Evolutionary conservation across 2,329 filamentous ascomycete genomes (phyloP).

Genomic region (Sphaerulina populicola): DNA sequence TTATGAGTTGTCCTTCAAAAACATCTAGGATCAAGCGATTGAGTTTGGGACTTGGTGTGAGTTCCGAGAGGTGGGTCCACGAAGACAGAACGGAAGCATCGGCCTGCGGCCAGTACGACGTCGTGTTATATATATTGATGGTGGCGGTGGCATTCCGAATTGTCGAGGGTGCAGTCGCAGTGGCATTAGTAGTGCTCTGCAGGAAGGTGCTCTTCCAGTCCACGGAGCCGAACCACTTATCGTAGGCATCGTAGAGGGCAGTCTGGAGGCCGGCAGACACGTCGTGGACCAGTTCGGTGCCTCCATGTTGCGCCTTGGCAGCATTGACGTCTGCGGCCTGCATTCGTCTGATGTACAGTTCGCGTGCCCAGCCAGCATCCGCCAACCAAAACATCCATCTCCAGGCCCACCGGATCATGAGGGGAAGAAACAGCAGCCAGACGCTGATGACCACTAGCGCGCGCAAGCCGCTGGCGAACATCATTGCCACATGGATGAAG

Average conservation of each 20-base stretch:
- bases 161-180: background rate
- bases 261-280: constrained; percentile 6
- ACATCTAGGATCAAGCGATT: constrained; percentile 76
- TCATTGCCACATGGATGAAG: constrained; percentile 56
- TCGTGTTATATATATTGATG: constrained; percentile 4
- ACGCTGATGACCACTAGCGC: constrained; percentile 71
- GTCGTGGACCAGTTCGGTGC: constrained; percentile 4
- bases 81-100: constrained; percentile 28
- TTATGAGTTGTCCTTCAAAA: constrained; percentile 89
- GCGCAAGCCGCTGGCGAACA: constrained; percentile 37
- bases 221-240: constrained; percentile 9
- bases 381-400: constrained; percentile 89
- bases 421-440: constrained; percentile 84
- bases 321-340: constrained; percentile 10
- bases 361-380: constrained; percentile 59
- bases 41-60: constrained; percentile 60
- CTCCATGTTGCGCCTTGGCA: constrained; percentile 7
- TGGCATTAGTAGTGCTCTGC: background rate
- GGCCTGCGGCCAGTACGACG: constrained; percentile 15
- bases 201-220: constrained; percentile 3
- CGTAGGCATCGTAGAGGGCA: constrained; percentile 10
- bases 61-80: constrained; percentile 46
- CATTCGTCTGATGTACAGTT: constrained; percentile 29
- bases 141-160: constrained; percentile 10
- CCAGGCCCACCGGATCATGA: constrained; percentile 86